Evolutionary conservation across 2,329 filamentous ascomycete genomes (phyloP).

Genomic region (Aspergillus pseudoterreus): DNA sequence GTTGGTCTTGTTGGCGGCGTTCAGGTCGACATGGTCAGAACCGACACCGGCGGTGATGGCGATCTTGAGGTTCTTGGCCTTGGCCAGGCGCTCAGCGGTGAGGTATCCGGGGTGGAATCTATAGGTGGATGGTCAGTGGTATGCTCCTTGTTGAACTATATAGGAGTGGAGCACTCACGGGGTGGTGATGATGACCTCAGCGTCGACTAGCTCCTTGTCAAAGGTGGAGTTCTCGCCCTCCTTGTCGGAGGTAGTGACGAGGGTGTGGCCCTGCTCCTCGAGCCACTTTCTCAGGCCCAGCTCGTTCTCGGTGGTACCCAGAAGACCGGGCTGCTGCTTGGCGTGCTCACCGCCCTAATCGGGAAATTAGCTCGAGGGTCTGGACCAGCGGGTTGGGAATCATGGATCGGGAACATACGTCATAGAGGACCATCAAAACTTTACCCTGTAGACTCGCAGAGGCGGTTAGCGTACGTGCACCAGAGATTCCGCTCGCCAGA

Average conservation of each 20-base stretch:
- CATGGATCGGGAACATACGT: constrained; percentile 54
- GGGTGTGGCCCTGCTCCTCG: constrained; percentile 92
- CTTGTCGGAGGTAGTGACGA: constrained; percentile 97
- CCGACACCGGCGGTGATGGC: constrained; percentile 96
- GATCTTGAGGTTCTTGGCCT: constrained; percentile 98
- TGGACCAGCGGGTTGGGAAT: not conserved
- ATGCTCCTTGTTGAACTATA: not conserved
- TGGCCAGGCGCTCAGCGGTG: constrained; percentile 89
- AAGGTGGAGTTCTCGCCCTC: constrained; percentile 90
- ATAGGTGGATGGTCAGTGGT: constrained; percentile 11
- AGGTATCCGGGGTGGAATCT: constrained; percentile 99
- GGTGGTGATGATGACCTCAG: constrained; percentile 98
- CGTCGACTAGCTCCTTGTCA: constrained; percentile 92
- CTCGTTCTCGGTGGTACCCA: constrained; percentile 98
- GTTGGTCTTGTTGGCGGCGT: constrained; percentile 97
- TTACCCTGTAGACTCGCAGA: constrained; percentile 78
- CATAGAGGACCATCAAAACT: constrained; percentile 90
- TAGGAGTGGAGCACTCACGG: constrained; percentile 56
- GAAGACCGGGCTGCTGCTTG: constrained; percentile 78
- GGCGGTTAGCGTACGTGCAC: constrained; percentile 61
- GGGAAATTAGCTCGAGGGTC: constrained; percentile 1
- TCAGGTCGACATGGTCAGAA: constrained; percentile 95
- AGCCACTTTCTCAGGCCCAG: constrained; percentile 96
- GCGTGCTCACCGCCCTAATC: constrained; percentile 73
- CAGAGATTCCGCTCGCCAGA: constrained; percentile 42